Evolutionary conservation across 768 basidiomycete species (phyloP).

Genomic region (Serpula lacrymans): DNA sequence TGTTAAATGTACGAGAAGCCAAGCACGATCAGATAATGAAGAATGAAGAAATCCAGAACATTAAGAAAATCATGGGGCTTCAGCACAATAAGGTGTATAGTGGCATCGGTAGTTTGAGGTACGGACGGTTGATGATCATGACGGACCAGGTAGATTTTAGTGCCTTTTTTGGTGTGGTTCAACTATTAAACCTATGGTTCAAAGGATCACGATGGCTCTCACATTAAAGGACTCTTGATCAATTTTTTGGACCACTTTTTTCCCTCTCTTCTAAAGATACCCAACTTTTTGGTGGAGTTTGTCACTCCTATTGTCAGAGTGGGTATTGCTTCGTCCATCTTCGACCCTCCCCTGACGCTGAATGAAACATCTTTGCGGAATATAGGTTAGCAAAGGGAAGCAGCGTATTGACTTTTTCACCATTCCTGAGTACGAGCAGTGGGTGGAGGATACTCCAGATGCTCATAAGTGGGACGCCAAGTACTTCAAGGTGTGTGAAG

Average conservation of each 20-base stretch:
- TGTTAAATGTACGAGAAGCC: constrained; percentile 96
- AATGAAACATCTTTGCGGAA: neutral
- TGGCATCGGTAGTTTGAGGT: constrained; percentile 66
- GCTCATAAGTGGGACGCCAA: constrained; percentile 85
- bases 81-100: constrained; percentile 92
- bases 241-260: constrained; percentile 98
- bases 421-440: constrained; percentile 93
- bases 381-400: constrained; percentile 73
- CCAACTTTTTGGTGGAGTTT: constrained; percentile 94
- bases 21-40: constrained; percentile 96
- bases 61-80: constrained; percentile 97
- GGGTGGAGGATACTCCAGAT: constrained; percentile 76
- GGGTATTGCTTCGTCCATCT: constrained; percentile 19
- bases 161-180: neutral
- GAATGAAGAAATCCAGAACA: constrained; percentile 94
- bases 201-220: constrained; percentile 99
- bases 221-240: constrained; percentile 99
- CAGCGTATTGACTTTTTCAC: constrained; percentile 90
- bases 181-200: neutral
- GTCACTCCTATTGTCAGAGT: constrained; percentile 98
- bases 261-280: constrained; percentile 87
- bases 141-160: constrained; percentile 82
- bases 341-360: neutral
- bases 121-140: constrained; percentile 98
- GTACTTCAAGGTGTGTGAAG: constrained; percentile 92